A percentile compares a stretch with the other conserved stretches of the same genome.
Evolutionary conservation across 176 grass and related monocot species (phyloP).

Genomic region (Bothriochloa decipiens): DNA sequence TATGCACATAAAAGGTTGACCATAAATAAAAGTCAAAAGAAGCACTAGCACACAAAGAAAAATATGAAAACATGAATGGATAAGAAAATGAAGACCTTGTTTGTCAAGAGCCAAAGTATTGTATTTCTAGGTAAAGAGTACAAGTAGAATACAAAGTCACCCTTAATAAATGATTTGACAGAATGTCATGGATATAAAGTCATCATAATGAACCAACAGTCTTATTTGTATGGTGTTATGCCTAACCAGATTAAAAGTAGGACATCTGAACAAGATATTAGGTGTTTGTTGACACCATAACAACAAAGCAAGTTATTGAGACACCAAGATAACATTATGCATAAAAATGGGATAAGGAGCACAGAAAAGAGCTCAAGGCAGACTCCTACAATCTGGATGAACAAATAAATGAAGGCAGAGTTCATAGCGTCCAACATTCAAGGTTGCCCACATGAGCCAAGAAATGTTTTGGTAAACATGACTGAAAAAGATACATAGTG

Average conservation of each 20-base stretch:
- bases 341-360: not conserved
- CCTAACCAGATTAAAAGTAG: not conserved
- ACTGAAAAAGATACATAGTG: not conserved
- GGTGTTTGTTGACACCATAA: not conserved
- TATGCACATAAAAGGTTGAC: slow-evolving; percentile 13
- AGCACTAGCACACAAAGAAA: not conserved
- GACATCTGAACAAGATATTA: not conserved
- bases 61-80: slow-evolving; percentile 23
- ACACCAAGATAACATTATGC: not conserved
- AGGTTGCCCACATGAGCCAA: slow-evolving; percentile 5
- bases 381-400: not conserved
- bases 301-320: not conserved
- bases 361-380: slow-evolving; percentile 8
- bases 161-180: slow-evolving; percentile 9
- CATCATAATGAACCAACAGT: slow-evolving; percentile 5
- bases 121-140: not conserved
- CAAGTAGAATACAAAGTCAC: not conserved
- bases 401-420: slow-evolving; percentile 8
- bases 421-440: slow-evolving; percentile 19
- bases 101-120: slow-evolving; percentile 15
- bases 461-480: slow-evolving; percentile 9
- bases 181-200: slow-evolving; percentile 8
- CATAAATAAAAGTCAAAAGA: slow-evolving; percentile 17
- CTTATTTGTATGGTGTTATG: not conserved
- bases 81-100: slow-evolving; percentile 10